Evolutionary conservation across 2,329 filamentous ascomycete genomes (phyloP).

Genomic region (Paecilomyces niveus): DNA sequence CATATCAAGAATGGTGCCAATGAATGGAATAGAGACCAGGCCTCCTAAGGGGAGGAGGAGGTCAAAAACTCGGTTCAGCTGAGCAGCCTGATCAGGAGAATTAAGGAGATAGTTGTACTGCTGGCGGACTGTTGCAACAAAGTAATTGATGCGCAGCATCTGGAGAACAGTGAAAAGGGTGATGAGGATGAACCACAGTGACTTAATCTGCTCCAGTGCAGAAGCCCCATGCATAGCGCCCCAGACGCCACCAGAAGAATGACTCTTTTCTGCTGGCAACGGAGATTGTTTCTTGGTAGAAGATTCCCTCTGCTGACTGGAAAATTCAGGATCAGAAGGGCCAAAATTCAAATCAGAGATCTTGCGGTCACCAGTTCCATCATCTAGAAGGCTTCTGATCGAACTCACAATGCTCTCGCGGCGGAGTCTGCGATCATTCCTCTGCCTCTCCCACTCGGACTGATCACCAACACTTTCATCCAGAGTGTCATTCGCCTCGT

Average conservation of each 20-base stretch:
- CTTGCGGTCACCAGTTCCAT: constrained; percentile 7
- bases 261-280: constrained; percentile 13
- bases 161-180: constrained; percentile 71
- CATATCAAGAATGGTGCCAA: constrained; percentile 71
- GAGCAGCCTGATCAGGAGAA: constrained; percentile 53
- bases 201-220: constrained; percentile 64
- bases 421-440: constrained; percentile 51
- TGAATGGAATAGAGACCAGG: constrained; percentile 77
- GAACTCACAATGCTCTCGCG: constrained; percentile 60
- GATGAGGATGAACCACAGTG: constrained; percentile 79
- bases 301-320: constrained; percentile 3
- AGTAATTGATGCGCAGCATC: constrained; percentile 84
- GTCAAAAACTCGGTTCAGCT: constrained; percentile 80
- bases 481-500: constrained; percentile 50
- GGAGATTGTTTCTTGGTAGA: constrained; percentile 12
- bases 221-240: constrained; percentile 71
- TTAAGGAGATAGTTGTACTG: constrained; percentile 74
- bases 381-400: constrained; percentile 65
- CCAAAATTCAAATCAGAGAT: constrained; percentile 14
- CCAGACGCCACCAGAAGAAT: constrained; percentile 59
- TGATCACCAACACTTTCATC: constrained; percentile 49
- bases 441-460: constrained; percentile 39
- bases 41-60: constrained; percentile 77
- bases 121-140: constrained; percentile 75
- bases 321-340: constrained; percentile 2